Evolutionary conservation across 257 asterid genomes (phyloP).

Genomic region (Misopates orontium): DNA sequence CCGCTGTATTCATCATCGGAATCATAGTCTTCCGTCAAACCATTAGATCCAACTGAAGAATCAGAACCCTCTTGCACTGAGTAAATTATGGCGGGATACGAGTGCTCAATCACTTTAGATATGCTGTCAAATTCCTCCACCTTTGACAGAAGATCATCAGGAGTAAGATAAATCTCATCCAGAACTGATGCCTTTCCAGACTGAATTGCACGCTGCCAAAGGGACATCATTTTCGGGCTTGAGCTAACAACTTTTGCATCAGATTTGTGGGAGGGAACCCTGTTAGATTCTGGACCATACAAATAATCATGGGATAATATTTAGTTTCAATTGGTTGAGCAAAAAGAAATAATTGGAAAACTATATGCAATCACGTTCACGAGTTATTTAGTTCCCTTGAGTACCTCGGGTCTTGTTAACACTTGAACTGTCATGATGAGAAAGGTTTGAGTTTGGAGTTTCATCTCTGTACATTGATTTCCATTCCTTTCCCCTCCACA

Average conservation of each 20-base stretch:
- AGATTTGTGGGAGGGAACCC: conserved; percentile 18
- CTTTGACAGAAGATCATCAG: conserved; percentile 69
- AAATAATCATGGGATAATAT: not conserved
- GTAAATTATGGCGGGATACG: conserved; percentile 65
- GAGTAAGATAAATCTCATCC: conserved; percentile 52
- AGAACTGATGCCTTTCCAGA: conserved; percentile 76
- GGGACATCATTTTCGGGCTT: conserved; percentile 75
- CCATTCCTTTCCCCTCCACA: conserved; percentile 99
- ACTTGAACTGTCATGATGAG: conserved; percentile 30
- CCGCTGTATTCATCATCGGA: conserved; percentile 30
- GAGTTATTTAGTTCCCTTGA: not conserved
- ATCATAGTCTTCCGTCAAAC: conserved; percentile 33
- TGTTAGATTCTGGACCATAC: conserved; percentile 22
- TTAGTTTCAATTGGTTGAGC: not conserved
- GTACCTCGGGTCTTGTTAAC: conserved; percentile 46
- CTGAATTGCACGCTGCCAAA: conserved; percentile 71
- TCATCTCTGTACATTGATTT: conserved; percentile 53
- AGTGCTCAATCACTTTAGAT: conserved; percentile 68
- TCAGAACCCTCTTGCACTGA: conserved; percentile 26
- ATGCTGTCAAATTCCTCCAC: conserved; percentile 73
- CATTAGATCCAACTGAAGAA: conserved; percentile 8
- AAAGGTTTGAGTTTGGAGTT: conserved; percentile 33
- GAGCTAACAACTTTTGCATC: conserved; percentile 36
- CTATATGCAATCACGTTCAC: not conserved
- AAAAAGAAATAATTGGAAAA: not conserved